Evolutionary conservation across 768 basidiomycete species (phyloP), one percentile per base, ranked within the genome.

Genomic region (Boletus tomentosulus): DNA sequence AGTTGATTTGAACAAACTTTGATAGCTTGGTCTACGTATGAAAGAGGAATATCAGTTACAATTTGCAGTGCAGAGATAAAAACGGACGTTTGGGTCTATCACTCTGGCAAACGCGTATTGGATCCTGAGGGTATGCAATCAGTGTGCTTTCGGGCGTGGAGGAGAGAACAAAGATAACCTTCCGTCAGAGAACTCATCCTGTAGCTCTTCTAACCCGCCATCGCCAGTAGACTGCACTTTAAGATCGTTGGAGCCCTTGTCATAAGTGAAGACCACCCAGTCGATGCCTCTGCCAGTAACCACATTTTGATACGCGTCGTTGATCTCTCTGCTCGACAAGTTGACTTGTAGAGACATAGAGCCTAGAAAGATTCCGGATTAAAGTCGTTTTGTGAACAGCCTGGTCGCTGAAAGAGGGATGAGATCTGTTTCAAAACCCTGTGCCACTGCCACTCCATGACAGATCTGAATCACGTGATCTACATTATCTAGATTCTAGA

Each of bases 111-210:
- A 95, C 9, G 92, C 95, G 66, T 95, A 98, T 71, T 97, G 95
- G 34, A 98, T 93, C 64, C 95, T 96, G 60, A 6, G 15, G 39
- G 9, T 13, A 48, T 6, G 25, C 16, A 46, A 50, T 56, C 16
- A 60, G 54, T n/a, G 35, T 19, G 38, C 56, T 52, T 24, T 4
- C 25, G 22, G 28, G 48, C 56, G 55, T 22, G 13, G 27, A 30
- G 34, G 1, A 35, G 0, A 6, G 42, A 25, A 42, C 25, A 30
- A 41, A 39, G 48, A 51, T 35, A 66, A 91, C 92, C 89, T 79
- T 54, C 93, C 95, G 69, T 98, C 94, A 39, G 86, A 90, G 71
- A 98, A 98, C 73, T 96, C 94, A 62, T 98, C 95, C 65, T 90
- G 83, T 3, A 98, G 74, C 62, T 93, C 92, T 59, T 95, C 89